Conservation (phyloP, 2,329 filamentous ascomycete species). For the Chalaropsis ovoidea region DNA sequence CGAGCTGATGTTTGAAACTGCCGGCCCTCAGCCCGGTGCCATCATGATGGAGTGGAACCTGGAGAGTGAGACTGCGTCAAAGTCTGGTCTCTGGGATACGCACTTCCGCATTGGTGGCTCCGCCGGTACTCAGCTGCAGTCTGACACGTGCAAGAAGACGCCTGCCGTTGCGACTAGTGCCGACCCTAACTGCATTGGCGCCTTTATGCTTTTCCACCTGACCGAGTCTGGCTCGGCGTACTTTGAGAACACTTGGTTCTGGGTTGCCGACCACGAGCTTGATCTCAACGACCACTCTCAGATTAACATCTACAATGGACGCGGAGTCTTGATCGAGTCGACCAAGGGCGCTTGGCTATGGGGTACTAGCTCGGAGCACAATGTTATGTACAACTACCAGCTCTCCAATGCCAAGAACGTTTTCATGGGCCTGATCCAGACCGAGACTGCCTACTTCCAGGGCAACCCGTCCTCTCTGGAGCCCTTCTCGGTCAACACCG, state of each 20-base stretch:
- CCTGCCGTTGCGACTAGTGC: slow-evolving; percentile 51
- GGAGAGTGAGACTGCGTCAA: slow-evolving; percentile 53
- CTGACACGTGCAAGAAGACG: slow-evolving; percentile 68
- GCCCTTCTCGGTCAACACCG: slow-evolving; percentile 51
- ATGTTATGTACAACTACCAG: slow-evolving; percentile 72
- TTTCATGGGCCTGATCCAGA: slow-evolving; percentile 76
- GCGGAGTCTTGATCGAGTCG: slow-evolving; percentile 71
- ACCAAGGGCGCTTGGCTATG: slow-evolving; percentile 68
- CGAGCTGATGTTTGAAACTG: slow-evolving; percentile 76
- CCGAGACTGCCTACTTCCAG: slow-evolving; percentile 83
- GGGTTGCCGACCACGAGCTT: slow-evolving; percentile 84
- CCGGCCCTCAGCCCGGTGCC: slow-evolving; percentile 73
- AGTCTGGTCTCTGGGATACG: slow-evolving; percentile 84
- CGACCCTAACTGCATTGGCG: slow-evolving; percentile 59
- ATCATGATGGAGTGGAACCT: slow-evolving; percentile 91
- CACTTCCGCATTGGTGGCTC: slow-evolving; percentile 87
- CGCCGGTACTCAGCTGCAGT: slow-evolving; percentile 73
- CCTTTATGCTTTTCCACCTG: slow-evolving; percentile 60
- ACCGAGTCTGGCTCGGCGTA: slow-evolving; percentile 57
- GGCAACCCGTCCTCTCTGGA: slow-evolving; percentile 63
- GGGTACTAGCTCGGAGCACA: slow-evolving; percentile 61
- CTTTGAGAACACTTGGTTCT: slow-evolving; percentile 83
- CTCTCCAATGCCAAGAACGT: slow-evolving; percentile 65
- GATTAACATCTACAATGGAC: slow-evolving; percentile 79
- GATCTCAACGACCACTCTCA: slow-evolving; percentile 64